Evolutionary conservation across 2,329 filamentous ascomycete species (phyloP).

Genomic region (Fonsecaea erecta): DNA sequence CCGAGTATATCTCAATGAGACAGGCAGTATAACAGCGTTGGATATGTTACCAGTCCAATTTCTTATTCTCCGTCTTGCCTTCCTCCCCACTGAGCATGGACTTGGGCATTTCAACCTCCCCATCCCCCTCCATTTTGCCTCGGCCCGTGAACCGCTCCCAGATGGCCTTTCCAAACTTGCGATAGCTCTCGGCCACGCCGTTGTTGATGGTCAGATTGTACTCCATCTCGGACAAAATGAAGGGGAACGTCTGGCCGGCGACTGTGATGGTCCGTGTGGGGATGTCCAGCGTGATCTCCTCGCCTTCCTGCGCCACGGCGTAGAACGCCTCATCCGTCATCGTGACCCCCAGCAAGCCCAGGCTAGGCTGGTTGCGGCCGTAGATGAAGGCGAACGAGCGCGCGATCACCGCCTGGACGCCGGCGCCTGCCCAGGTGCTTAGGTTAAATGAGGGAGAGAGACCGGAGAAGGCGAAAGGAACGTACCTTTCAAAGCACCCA

Average conservation of each 20-base stretch:
- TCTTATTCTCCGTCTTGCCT: background rate
- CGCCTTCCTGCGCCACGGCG: constrained; percentile 43
- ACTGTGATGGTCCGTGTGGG: constrained; percentile 21
- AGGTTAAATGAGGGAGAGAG: too few relatives aligned
- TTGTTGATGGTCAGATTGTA: constrained; percentile 56
- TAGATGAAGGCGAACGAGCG: constrained; percentile 55
- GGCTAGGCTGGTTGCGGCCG: constrained; percentile 51
- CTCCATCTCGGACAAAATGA: constrained; percentile 61
- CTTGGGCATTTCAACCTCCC: background rate
- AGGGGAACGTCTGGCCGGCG: constrained; percentile 49
- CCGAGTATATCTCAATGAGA: background rate
- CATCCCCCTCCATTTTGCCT: background rate
- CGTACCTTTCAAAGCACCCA: constrained; percentile 45
- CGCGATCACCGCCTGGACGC: constrained; percentile 52
- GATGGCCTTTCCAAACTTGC: constrained; percentile 26
- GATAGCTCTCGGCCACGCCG: constrained; percentile 40
- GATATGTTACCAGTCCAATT: constrained; percentile 18
- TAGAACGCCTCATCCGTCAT: constrained; percentile 49
- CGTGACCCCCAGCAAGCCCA: constrained; percentile 52
- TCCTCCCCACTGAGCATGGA: constrained; percentile 6
- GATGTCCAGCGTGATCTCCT: constrained; percentile 47
- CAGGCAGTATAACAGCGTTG: background rate
- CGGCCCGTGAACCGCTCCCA: constrained; percentile 26
- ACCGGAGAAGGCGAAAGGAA: too few relatives aligned
- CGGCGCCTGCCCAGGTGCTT: constrained; percentile 35